Evolutionary conservation across 768 basidiomycete species (phyloP).

Genomic region (Wakefieldia striispora): DNA sequence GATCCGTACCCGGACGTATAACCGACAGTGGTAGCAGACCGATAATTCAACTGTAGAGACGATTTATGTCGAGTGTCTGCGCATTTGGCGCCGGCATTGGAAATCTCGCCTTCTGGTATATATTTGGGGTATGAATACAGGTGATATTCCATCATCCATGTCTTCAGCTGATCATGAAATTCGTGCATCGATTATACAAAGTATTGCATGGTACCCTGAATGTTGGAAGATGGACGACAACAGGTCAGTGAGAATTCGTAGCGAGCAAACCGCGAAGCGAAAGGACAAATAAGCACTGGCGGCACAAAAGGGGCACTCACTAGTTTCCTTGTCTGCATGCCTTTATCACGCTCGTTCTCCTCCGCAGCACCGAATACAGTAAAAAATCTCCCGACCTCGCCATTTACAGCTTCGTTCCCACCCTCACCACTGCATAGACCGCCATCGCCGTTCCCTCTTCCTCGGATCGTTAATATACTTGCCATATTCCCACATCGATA

Average conservation of each 20-base stretch:
- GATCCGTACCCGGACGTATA: no score
- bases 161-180: slow-evolving; percentile 1
- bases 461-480: slow-evolving; percentile 77
- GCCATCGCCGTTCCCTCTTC: slow-evolving; percentile 47
- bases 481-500: slow-evolving; percentile 88
- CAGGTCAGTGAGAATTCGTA: not conserved
- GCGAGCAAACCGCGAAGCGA: not conserved
- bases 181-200: slow-evolving; percentile 32
- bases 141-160: no score
- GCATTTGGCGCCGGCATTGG: no score
- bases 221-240: not conserved
- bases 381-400: slow-evolving; percentile 50
- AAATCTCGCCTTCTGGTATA: no score
- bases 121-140: no score
- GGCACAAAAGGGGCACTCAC: slow-evolving; percentile 40
- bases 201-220: slow-evolving; percentile 38
- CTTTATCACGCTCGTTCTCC: slow-evolving; percentile 86
- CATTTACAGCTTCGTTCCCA: slow-evolving; percentile 1
- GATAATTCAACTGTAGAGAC: no score
- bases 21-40: no score
- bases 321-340: slow-evolving; percentile 69
- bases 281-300: not conserved
- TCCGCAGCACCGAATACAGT: slow-evolving; percentile 83
- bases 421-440: slow-evolving; percentile 8
- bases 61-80: no score